These are phyloP conservation scores for Pholiota conissans DNA, from an alignment of 768 basidiomycete species.

Conservation along the genomic window DNA sequence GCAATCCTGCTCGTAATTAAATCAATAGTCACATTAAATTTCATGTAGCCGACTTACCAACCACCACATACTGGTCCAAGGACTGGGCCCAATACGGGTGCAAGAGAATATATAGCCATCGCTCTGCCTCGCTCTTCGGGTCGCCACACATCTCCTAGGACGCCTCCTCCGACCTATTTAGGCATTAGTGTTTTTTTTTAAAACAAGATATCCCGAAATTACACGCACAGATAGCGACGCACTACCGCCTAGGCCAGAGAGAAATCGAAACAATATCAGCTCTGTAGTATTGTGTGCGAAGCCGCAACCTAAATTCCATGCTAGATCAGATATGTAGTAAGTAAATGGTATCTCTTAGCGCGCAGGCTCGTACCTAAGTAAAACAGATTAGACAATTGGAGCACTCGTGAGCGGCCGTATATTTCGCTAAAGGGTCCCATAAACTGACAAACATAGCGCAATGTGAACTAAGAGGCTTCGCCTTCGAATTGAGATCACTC, in stretches of 20 bases:
- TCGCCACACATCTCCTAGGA: constrained; percentile 61
- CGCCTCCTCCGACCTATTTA: constrained; percentile 57
- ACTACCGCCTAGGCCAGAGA: constrained; percentile 72
- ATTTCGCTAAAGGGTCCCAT: constrained; percentile 71
- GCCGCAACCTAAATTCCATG: constrained; percentile 65
- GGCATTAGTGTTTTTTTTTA: too few species aligned
- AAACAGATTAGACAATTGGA: constrained; percentile 66
- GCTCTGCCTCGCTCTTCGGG: constrained; percentile 66
- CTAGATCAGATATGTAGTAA: constrained; percentile 25
- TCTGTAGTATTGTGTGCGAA: constrained; percentile 60
- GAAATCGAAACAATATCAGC: constrained; percentile 66
- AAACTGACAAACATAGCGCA: too few species aligned
- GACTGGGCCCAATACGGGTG: constrained; percentile 66
- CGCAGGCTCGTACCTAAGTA: constrained; percentile 51
- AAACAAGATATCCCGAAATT: too few species aligned
- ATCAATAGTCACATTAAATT: too few species aligned
- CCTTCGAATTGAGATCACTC: too few species aligned
- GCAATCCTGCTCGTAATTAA: too few species aligned
- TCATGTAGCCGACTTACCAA: too few species aligned
- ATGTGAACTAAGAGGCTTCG: too few species aligned
- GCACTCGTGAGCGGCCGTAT: constrained; percentile 61
- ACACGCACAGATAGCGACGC: constrained; percentile 63
- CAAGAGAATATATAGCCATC: constrained; percentile 64
- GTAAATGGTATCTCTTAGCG: background rate
- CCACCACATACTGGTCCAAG: constrained; percentile 63